A percentile compares a stretch with the other conserved stretches of the same genome.
Conservation (phyloP, 176 grass and related monocot genomes). For the Ananas comosus region DNA sequence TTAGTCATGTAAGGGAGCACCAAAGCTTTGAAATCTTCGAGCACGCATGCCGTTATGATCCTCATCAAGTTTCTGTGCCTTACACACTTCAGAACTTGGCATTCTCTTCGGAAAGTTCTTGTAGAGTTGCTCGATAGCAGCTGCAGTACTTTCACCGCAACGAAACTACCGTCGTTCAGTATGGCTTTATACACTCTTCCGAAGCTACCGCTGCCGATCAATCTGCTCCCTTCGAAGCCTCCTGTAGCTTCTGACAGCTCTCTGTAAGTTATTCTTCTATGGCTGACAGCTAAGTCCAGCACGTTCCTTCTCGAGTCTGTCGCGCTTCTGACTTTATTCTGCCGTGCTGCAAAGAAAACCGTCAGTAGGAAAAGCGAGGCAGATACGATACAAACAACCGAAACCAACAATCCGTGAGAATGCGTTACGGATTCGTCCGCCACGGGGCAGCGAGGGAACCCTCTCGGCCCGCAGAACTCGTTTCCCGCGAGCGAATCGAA, state of each 20-base stretch:
- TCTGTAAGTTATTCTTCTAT: constrained; percentile 14
- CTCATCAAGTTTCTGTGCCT: constrained; percentile 39
- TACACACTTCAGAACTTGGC: constrained; percentile 30
- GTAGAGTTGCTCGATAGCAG: constrained; percentile 27
- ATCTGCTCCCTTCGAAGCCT: constrained; percentile 12
- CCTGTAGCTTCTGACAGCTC: constrained; percentile 26
- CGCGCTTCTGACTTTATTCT: neutral
- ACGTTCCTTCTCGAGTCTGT: neutral
- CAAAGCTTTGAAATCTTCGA: constrained; percentile 42
- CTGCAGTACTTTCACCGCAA: constrained; percentile 37
- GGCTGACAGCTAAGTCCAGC: neutral
- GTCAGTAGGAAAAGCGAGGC: neutral
- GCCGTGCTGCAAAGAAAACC: neutral
- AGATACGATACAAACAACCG: neutral
- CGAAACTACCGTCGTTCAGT: constrained; percentile 12
- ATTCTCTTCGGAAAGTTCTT: constrained; percentile 34
- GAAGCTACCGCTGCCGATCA: constrained; percentile 34
- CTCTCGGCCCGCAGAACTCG: neutral
- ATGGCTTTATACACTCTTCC: constrained; percentile 35
- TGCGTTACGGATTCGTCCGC: neutral
- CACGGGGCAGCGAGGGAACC: neutral
- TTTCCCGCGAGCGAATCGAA: constrained; percentile 5
- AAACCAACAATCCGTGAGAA: neutral
- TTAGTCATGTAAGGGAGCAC: constrained; percentile 45
- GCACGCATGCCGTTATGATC: constrained; percentile 38